These are phyloP conservation scores for Dactylella cylindrospora DNA, from an alignment of 2,329 filamentous ascomycete species.

Conservation along the genomic window DNA sequence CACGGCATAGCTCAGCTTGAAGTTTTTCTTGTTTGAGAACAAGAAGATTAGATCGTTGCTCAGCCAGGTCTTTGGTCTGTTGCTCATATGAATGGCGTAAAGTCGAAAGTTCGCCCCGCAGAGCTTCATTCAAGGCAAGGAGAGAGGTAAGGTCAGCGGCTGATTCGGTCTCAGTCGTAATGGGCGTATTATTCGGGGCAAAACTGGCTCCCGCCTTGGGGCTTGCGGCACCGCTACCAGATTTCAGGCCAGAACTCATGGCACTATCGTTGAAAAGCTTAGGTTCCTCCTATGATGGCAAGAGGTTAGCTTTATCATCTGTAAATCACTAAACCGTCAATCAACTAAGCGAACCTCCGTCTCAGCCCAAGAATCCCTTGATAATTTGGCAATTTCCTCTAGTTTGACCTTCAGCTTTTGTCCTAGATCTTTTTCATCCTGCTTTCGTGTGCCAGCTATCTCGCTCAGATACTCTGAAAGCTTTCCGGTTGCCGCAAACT, in stretches of 20 bases:
- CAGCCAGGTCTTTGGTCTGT: slow-evolving; percentile 1
- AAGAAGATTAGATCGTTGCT: slow-evolving; percentile 6
- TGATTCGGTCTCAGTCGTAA: neutral
- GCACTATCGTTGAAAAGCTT: no score
- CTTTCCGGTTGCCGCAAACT: slow-evolving; percentile 7
- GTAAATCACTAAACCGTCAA: no score
- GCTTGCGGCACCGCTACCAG: neutral
- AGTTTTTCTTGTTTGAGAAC: slow-evolving; percentile 19
- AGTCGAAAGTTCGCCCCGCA: neutral
- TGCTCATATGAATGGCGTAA: slow-evolving; percentile 1
- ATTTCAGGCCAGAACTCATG: no score
- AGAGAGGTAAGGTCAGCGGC: neutral
- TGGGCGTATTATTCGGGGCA: slow-evolving; percentile 8
- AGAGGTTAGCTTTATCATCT: no score
- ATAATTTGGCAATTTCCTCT: neutral
- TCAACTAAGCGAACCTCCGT: no score
- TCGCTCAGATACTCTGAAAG: slow-evolving; percentile 16
- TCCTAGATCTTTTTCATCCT: neutral
- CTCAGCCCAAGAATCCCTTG: neutral
- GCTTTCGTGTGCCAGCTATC: neutral
- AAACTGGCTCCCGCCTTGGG: neutral
- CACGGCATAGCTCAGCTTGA: slow-evolving; percentile 13
- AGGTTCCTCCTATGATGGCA: no score
- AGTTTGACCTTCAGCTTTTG: slow-evolving; percentile 16
- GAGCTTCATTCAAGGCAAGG: slow-evolving; percentile 1